Conservation (phyloP, 495 filamentous ascomycete genomes). For the Penicillium fimorum region DNA sequence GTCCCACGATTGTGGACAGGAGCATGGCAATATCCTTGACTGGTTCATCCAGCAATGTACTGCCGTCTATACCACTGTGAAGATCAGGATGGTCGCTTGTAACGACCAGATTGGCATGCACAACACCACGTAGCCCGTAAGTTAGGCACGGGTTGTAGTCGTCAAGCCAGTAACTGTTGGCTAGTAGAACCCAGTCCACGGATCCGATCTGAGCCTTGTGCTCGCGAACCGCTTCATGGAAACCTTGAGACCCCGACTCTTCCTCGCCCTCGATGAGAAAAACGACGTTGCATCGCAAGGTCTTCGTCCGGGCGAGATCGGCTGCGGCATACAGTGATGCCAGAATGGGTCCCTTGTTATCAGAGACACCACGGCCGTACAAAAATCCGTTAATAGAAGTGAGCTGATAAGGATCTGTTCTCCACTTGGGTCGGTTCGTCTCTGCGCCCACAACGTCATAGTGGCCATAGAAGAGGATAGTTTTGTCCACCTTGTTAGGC, state of each 20-base stretch:
- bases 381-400: conserved; percentile 86
- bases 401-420: conserved; percentile 79
- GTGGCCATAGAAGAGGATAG: conserved; percentile 94
- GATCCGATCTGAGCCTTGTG: conserved; percentile 84
- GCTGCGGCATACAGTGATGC: conserved; percentile 91
- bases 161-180: conserved; percentile 98
- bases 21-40: conserved; percentile 85
- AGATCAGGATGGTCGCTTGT: conserved; percentile 84
- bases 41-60: conserved; percentile 80
- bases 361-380: conserved; percentile 93
- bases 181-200: conserved; percentile 89
- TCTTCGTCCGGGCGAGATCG: conserved; percentile 74
- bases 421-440: conserved; percentile 73
- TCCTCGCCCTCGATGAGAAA: conserved; percentile 98
- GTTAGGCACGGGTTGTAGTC: conserved; percentile 94
- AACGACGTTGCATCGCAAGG: conserved; percentile 78
- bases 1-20: conserved; percentile 72
- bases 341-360: conserved; percentile 95
- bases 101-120: conserved; percentile 86
- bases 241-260: conserved; percentile 88
- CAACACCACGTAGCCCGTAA: conserved; percentile 90
- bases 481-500: conserved; percentile 64
- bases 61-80: conserved; percentile 94
- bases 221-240: conserved; percentile 71
- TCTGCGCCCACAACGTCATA: conserved; percentile 98